Conservation (phyloP, 1,284 basidiomycete genomes). For the Ustilago vetiveriae region DNA sequence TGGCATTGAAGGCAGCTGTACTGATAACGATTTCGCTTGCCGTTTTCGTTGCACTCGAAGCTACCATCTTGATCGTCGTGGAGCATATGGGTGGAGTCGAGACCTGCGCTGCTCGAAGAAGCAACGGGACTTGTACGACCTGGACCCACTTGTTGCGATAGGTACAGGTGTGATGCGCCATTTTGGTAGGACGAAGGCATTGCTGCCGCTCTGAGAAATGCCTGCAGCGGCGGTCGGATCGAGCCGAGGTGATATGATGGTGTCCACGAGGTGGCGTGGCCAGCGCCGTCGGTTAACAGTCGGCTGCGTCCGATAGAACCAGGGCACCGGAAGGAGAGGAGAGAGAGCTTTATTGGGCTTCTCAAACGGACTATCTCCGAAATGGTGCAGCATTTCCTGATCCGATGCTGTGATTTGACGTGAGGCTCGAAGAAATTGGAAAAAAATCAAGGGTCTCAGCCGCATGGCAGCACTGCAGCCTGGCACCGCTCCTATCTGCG, state of each 20-base stretch:
- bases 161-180: not conserved
- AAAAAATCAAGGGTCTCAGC: too few species aligned
- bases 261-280: not conserved
- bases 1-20: slow-evolving; percentile 47
- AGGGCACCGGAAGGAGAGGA: slow-evolving; percentile 7
- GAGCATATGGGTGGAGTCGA: not conserved
- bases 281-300: slow-evolving; percentile 1
- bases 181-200: slow-evolving; percentile 4
- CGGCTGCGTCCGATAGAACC: not conserved
- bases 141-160: slow-evolving; percentile 1
- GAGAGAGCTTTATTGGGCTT: slow-evolving; percentile 7
- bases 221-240: not conserved
- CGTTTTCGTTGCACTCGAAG: slow-evolving; percentile 19
- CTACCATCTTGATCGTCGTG: slow-evolving; percentile 3
- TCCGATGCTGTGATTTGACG: too few species aligned
- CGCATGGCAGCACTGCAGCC: too few species aligned
- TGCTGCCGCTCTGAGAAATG: not conserved
- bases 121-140: not conserved
- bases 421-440: too few species aligned
- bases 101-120: slow-evolving; percentile 1
- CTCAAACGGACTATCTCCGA: slow-evolving; percentile 23
- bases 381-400: slow-evolving; percentile 6
- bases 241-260: not conserved
- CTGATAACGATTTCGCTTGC: slow-evolving; percentile 43
- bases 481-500: too few species aligned